These are phyloP conservation scores for Russula vinacea DNA, from an alignment of 768 basidiomycete species.

Conservation along the genomic window DNA sequence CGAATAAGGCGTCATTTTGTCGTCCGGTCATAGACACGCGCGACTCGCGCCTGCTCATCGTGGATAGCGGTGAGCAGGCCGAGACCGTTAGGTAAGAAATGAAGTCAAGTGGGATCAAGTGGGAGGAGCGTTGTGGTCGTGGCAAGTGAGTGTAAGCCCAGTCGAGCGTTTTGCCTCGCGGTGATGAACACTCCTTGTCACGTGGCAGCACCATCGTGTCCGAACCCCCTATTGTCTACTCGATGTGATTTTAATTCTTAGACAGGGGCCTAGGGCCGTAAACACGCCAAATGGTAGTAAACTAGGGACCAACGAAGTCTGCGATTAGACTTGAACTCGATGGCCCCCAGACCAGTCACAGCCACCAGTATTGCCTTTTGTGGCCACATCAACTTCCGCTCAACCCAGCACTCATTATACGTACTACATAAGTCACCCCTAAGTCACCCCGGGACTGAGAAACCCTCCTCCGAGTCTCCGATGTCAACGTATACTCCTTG, in stretches of 20 bases:
- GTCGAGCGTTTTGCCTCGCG: conserved; percentile 15
- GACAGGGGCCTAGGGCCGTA: not conserved
- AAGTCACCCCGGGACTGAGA: not conserved
- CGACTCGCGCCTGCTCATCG: conserved; percentile 42
- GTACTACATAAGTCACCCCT: not conserved
- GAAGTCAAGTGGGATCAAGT: conserved; percentile 6
- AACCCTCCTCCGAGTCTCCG: not conserved
- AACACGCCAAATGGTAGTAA: not conserved
- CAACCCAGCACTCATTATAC: conserved; percentile 3
- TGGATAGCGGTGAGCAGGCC: conserved; percentile 29
- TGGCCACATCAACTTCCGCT: not conserved
- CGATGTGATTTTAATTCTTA: not conserved
- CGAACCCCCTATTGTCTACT: not conserved
- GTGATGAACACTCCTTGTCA: conserved; percentile 19
- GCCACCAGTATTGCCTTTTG: conserved; percentile 8
- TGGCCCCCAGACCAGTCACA: not conserved
- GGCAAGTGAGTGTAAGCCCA: not conserved
- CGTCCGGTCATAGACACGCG: conserved; percentile 54
- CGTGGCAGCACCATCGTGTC: conserved; percentile 3
- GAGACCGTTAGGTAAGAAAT: conserved; percentile 17
- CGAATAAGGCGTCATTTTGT: conserved; percentile 76
- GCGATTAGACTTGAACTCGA: not conserved
- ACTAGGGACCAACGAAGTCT: not conserved
- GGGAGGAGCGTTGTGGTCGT: conserved; percentile 8
- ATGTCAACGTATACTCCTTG: conserved; percentile 24